phyloP scores from a whole-genome alignment of 768 basidiomycete genomes.

The Suillus sp. region DNA sequence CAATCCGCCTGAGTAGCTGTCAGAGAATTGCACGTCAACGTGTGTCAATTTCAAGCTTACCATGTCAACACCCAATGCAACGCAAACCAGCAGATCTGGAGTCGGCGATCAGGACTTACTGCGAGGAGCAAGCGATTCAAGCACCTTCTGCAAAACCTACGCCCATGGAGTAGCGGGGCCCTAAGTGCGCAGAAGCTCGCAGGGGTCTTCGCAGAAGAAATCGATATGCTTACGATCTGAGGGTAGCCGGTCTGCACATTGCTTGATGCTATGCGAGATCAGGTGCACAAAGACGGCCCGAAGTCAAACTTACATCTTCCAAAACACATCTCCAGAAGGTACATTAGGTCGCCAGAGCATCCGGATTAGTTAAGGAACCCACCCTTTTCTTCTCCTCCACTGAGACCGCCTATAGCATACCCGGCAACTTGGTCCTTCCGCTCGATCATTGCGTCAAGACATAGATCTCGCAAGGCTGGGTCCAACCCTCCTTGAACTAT shows the following conservation, averaged over 20 bases:
- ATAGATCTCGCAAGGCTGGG: slow-evolving; percentile 66
- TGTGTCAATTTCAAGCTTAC: slow-evolving; percentile 38
- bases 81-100: slow-evolving; percentile 83
- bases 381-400: slow-evolving; percentile 93
- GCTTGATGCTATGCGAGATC: slow-evolving; percentile 60
- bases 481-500: slow-evolving; percentile 91
- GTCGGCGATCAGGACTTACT: background rate
- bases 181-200: slow-evolving; percentile 38
- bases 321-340: slow-evolving; percentile 66
- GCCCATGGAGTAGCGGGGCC: slow-evolving; percentile 91
- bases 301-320: slow-evolving; percentile 67
- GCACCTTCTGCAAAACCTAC: slow-evolving; percentile 90
- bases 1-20: slow-evolving; percentile 70
- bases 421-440: slow-evolving; percentile 80
- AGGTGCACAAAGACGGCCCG: slow-evolving; percentile 13
- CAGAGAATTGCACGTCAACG: slow-evolving; percentile 5
- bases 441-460: slow-evolving; percentile 80
- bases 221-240: slow-evolving; percentile 58
- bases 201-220: slow-evolving; percentile 3
- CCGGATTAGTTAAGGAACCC: slow-evolving; percentile 17
- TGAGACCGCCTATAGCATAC: slow-evolving; percentile 88
- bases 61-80: slow-evolving; percentile 93
- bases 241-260: slow-evolving; percentile 79
- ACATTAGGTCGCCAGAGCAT: slow-evolving; percentile 11
- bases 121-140: slow-evolving; percentile 9